Evolutionary conservation across 768 basidiomycete genomes (phyloP), one percentile per base, ranked within the genome.

Genomic region (Tulasnella sp.): DNA sequence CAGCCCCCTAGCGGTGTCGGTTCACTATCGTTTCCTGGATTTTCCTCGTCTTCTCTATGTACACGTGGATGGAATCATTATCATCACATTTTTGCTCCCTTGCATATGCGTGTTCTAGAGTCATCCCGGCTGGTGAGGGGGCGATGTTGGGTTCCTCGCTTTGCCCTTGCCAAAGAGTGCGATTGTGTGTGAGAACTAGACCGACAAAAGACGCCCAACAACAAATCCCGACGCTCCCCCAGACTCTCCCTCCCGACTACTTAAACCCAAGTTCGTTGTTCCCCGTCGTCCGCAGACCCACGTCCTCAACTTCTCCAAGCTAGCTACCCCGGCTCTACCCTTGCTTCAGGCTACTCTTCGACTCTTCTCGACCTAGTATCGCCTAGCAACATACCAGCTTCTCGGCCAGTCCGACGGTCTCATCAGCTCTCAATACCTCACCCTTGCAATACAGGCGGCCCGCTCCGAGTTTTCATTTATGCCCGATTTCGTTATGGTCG

Each of bases 401-500:
- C 52, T 32, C 52, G 32, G 52, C 52, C 52, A 2, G 52, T 59
- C 52, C n/a, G 16, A 29, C 52, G 52, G 2, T 59, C 52, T 59
- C 52, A 29, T 59, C 11, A 29, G 52, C 52, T 59, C 52, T 59
- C 52, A 12, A 14, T 59, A 59, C 7, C 26, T 59, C 52, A 59
- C 52, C 52, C 52, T 59, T 59, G 52, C 52, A 59, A 59, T 22
- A 59, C 52, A 59, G 52, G 52, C 52, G 52, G 22, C 22, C 52
- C 52, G 22, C 16, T 29, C 26, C 26, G 16, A 32, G 22, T 22
- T 11, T 59, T 12, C 12, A 32, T 9, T 11, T 29, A 59, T 59
- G 84, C 80, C 83, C 69, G 76, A 79, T 11, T 93, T 94, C 79
- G 88, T 92, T 78, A 77, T 94, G 75, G 81, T 93, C 73, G 89